Evolutionary conservation across 1,284 basidiomycete genomes (phyloP).

Genomic region (Athelia sp.): DNA sequence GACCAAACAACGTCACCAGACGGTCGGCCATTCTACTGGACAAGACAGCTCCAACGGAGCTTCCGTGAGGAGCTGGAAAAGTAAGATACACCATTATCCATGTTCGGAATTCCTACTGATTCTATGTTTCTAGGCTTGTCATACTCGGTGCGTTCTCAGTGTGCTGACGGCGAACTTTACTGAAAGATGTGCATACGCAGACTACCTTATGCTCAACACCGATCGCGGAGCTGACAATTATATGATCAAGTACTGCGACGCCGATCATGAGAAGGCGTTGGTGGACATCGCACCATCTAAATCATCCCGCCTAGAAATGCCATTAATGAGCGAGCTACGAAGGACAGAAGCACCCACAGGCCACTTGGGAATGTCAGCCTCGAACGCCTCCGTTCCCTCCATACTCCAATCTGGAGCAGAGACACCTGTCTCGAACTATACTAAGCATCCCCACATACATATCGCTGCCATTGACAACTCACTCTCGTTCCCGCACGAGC

Average conservation of each 20-base stretch:
- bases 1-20: conserved; percentile 49
- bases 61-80: conserved; percentile 88
- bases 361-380: conserved; percentile 31
- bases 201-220: conserved; percentile 88
- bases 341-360: conserved; percentile 37
- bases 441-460: conserved; percentile 60
- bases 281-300: conserved; percentile 76
- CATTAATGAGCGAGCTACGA: conserved; percentile 63
- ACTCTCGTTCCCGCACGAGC: conserved; percentile 85
- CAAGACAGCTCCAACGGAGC: conserved; percentile 64
- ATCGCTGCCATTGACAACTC: conserved; percentile 93
- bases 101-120: conserved; percentile 3
- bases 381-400: conserved; percentile 27
- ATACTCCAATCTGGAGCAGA: conserved; percentile 22
- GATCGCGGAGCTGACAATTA: conserved; percentile 82
- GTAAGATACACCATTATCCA: conserved; percentile 30
- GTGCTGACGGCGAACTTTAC: not conserved
- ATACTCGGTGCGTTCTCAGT: conserved; percentile 54
- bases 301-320: conserved; percentile 58
- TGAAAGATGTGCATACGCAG: conserved; percentile 27
- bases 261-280: conserved; percentile 64
- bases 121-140: conserved; percentile 53
- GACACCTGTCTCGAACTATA: conserved; percentile 35
- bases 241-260: conserved; percentile 85
- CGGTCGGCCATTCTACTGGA: conserved; percentile 76